Evolutionary conservation across 1,139 yeast species (phyloP), one percentile per base, ranked within the genome.

Genomic region (Lodderomyces parapsilosis): DNA sequence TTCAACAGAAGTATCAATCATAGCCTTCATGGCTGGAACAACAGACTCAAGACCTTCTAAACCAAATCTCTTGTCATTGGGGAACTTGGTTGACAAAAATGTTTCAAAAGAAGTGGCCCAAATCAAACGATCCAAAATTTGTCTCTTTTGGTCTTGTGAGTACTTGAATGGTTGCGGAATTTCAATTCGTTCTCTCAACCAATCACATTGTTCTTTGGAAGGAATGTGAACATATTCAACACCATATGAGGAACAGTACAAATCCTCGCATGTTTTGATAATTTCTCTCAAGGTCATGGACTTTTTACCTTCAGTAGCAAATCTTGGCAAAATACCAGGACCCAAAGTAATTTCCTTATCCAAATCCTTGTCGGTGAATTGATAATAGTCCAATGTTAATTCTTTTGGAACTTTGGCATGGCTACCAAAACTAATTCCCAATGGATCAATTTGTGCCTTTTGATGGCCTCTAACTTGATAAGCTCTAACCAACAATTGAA

Each of bases 401-500:
- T 93, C 99, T 62, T 79, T 83, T 51, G 98, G 97, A 45, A 72
- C 69, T 30, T 66, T 57, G 31, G 68, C 60, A 58, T 78, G 78
- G 56, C 81, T 86, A 53, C 94, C 96, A 62, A 83, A 88, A 23
- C 93, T 81, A 59, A 93, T 86, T 31, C 87, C 94, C 61, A 93
- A 75, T 14, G 99, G 99, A 67, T 93, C 99, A 49, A 91, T 85
- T 60, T 83, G 86, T 40, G 99, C 97, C 72, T 88, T 89, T 65
- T 84, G 87, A 66, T 93, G 99, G 52, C 99, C 99, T 68, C 98
- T 83, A 43, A 93, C 99, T 73, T 93, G 99, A 71, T 91, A 94
- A 36, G 99, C 99, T 66, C 99, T 87, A 49, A 94, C 98, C 58
- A 93, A 77, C 56, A 93, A 80, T 76, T 93, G 99, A 19, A 90